phyloP scores from a whole-genome alignment of 208 protist genomes.

The Kentomonas sorsogonicus region DNA sequence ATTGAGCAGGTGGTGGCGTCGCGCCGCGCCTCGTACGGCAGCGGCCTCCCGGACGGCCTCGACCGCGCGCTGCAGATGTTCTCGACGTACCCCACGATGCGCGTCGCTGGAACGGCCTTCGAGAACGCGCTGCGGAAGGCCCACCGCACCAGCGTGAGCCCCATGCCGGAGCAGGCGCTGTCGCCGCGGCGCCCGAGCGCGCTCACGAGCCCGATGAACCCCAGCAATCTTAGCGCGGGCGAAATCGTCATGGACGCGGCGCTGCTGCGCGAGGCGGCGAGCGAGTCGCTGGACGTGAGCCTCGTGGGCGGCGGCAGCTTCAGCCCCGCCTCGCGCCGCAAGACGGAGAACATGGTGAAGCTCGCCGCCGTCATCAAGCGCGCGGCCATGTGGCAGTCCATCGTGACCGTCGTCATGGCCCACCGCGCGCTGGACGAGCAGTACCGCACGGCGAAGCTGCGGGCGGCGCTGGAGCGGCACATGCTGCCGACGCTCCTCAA shows the following conservation, averaged over 20 bases:
- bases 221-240: conserved; percentile 10
- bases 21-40: not conserved
- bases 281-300: conserved; percentile 12
- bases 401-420: conserved; percentile 35
- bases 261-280: conserved; percentile 20
- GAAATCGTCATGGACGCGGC: conserved; percentile 14
- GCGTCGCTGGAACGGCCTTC: conserved; percentile 64
- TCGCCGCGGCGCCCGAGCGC: not conserved
- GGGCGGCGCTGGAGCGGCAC: conserved; percentile 43
- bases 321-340: not conserved
- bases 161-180: conserved; percentile 1
- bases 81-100: conserved; percentile 66
- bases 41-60: conserved; percentile 15
- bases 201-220: not conserved
- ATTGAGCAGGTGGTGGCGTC: not conserved
- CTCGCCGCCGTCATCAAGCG: conserved; percentile 63
- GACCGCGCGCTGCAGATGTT: conserved; percentile 61
- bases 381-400: conserved; percentile 69
- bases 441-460: conserved; percentile 51
- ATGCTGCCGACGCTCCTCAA: conserved; percentile 61
- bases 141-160: conserved; percentile 12
- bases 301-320: not conserved
- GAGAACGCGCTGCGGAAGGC: conserved; percentile 46
- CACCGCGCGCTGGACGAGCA: conserved; percentile 29
- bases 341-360: conserved; percentile 34